A percentile compares a stretch with the other conserved stretches of the same genome.
phyloP scores from a whole-genome alignment of 108 stramenopile species.

The Nannochloropsis granulata region DNA sequence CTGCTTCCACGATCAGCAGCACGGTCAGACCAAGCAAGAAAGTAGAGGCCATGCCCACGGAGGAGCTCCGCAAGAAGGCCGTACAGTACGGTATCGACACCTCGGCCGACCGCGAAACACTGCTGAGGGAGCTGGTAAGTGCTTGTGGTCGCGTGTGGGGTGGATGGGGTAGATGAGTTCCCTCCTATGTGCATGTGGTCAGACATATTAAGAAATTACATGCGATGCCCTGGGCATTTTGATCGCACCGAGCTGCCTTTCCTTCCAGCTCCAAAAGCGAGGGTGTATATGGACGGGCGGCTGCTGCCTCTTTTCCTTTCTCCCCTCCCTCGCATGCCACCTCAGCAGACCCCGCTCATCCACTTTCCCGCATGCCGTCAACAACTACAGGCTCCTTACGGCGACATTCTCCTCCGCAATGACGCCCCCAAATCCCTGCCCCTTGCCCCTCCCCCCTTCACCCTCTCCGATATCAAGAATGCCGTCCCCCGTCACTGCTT shows the following conservation, averaged over 20 bases:
- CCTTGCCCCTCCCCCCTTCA: slow-evolving; percentile 29
- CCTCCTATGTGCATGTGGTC: no score
- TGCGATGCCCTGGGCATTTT: no score
- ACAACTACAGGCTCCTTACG: not conserved
- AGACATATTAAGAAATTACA: no score
- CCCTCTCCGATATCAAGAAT: slow-evolving; percentile 27
- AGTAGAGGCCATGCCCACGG: slow-evolving; percentile 12
- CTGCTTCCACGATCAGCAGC: not conserved
- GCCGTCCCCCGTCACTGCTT: slow-evolving; percentile 84
- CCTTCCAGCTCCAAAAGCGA: not conserved
- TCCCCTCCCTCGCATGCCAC: no score
- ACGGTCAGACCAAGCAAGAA: not conserved
- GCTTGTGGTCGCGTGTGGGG: not conserved
- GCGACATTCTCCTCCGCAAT: slow-evolving; percentile 33
- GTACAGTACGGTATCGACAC: slow-evolving; percentile 23
- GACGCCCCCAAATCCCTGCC: slow-evolving; percentile 33
- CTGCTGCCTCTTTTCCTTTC: not conserved
- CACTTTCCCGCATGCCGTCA: no score
- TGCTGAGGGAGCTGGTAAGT: slow-evolving; percentile 13
- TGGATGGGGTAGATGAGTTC: not conserved
- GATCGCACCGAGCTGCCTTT: not conserved
- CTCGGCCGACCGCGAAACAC: slow-evolving; percentile 14
- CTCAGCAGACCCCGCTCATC: no score
- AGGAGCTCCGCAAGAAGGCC: slow-evolving; percentile 27
- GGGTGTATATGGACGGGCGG: not conserved